Conservation (phyloP, 2,329 filamentous ascomycete genomes). For the Colletotrichum plurivorum region DNA sequence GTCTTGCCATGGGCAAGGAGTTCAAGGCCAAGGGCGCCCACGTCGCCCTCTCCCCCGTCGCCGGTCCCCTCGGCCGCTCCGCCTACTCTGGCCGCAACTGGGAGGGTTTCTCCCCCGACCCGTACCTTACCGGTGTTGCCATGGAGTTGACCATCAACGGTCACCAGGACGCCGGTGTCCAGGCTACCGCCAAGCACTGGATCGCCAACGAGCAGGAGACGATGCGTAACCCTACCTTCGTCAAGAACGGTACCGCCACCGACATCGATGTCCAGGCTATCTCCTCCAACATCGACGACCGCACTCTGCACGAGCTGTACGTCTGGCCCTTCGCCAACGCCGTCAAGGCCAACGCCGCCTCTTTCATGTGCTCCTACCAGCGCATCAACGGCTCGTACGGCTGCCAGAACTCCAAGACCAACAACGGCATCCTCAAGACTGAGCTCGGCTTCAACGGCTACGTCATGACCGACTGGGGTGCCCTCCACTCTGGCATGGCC, state of each 20-base stretch:
- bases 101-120: slow-evolving; percentile 76
- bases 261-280: slow-evolving; percentile 48
- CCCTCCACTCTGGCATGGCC: slow-evolving; percentile 51
- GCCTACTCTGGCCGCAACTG: slow-evolving; percentile 73
- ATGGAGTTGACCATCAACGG: slow-evolving; percentile 53
- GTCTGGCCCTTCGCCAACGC: slow-evolving; percentile 54
- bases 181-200: slow-evolving; percentile 56
- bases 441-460: slow-evolving; percentile 65
- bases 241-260: slow-evolving; percentile 44
- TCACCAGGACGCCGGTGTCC: slow-evolving; percentile 53
- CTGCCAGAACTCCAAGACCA: slow-evolving; percentile 63
- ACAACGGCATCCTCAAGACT: slow-evolving; percentile 64
- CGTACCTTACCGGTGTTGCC: slow-evolving; percentile 73
- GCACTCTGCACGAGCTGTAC: slow-evolving; percentile 69
- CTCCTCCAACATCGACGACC: slow-evolving; percentile 68
- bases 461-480: slow-evolving; percentile 61
- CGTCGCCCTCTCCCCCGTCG: slow-evolving; percentile 70
- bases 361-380: slow-evolving; percentile 61
- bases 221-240: slow-evolving; percentile 47
- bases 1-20: slow-evolving; percentile 66
- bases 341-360: slow-evolving; percentile 49
- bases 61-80: slow-evolving; percentile 59
- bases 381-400: slow-evolving; percentile 63
- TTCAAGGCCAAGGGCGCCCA: slow-evolving; percentile 81
- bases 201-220: slow-evolving; percentile 55